Evolutionary conservation across 2,329 filamentous ascomycete genomes (phyloP), one percentile per base, ranked within the genome.

Genomic region (Pseudogymnoascus sp.): DNA sequence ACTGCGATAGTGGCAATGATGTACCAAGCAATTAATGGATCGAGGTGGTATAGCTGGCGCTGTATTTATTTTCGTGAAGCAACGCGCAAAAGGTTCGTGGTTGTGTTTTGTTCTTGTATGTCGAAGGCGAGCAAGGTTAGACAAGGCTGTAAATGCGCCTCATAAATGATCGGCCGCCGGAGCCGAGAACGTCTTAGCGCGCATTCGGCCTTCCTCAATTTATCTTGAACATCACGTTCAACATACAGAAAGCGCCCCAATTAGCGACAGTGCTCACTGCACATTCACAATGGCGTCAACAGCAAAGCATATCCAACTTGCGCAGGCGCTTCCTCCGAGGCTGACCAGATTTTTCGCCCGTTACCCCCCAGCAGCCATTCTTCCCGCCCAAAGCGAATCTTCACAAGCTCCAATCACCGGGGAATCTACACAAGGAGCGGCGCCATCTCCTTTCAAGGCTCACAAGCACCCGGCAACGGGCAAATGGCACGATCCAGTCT

Each of bases 261-360:
- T 34, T 44, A 62, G 23, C 60, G 34, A 38, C 59, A 60, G 31
- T 42, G 50, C 53, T 63, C 23, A 11, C 60, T 21, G 44, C 44
- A 62, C 46, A 50, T 60, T 62, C 64, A 67, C 46, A 50, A 69
- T 68, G 64, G 64, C 69, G 42, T 65, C 46, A 37, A 59, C 67
- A 50, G 60, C 61, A 36, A 67, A 71, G 62, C 70, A 72, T 63
- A 73, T 83, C 64, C 72, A 76, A 64, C 81, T 91, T 64, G 89
- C 89, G 65, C 85, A 87, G 76, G 80, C 84, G 68, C 85, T 97
- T 42, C 95, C 92, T 7, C 80, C 84, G 62, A 88, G 88, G 42
- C 84, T 99, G 53, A 84, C 89, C 73, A 86, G 87, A 71, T 97
- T 99, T 83, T 89, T 99, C 77, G 89, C 89, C 64, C 89, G 90